Percentiles rank a stretch among this genome's conserved stretches.
Evolutionary conservation across 345 rosid genomes (phyloP).

Genomic region (Camelina hispida): DNA sequence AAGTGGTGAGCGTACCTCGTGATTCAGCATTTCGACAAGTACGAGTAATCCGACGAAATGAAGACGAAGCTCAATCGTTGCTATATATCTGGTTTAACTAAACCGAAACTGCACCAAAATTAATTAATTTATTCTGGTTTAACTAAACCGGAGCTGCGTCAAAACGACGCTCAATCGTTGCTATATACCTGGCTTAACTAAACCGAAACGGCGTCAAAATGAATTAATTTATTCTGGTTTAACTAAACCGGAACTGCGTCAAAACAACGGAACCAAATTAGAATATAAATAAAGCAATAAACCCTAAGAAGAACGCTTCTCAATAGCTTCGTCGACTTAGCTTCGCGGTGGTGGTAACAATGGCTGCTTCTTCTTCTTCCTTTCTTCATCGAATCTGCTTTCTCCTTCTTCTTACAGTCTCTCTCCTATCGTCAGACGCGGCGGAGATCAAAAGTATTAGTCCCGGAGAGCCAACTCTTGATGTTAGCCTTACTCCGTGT

Average conservation of each 20-base stretch:
- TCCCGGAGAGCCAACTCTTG: conserved; percentile 55
- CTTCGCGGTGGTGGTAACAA: conserved; percentile 5
- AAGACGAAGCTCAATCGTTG: not conserved
- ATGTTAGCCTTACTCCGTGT: conserved; percentile 61
- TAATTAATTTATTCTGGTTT: not conserved
- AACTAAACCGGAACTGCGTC: not conserved
- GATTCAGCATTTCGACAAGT: not conserved
- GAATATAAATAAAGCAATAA: not conserved
- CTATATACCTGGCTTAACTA: not conserved
- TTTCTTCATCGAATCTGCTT: conserved; percentile 8
- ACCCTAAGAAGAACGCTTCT: conserved; percentile 21
- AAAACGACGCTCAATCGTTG: too few species aligned
- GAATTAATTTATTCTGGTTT: not conserved
- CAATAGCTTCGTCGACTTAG: not conserved
- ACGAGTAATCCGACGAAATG: not conserved
- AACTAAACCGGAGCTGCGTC: not conserved
- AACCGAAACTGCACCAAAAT: not conserved
- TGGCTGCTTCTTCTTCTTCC: conserved; percentile 30
- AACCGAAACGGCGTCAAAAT: conserved; percentile 14
- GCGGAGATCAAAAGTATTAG: conserved; percentile 43
- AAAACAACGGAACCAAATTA: conserved; percentile 1
- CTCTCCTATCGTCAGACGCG: not conserved
- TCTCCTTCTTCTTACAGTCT: conserved; percentile 2
- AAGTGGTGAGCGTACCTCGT: not conserved
- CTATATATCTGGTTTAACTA: not conserved